Conservation (phyloP, 2,329 filamentous ascomycete species). For the Colletotrichum filicis region DNA sequence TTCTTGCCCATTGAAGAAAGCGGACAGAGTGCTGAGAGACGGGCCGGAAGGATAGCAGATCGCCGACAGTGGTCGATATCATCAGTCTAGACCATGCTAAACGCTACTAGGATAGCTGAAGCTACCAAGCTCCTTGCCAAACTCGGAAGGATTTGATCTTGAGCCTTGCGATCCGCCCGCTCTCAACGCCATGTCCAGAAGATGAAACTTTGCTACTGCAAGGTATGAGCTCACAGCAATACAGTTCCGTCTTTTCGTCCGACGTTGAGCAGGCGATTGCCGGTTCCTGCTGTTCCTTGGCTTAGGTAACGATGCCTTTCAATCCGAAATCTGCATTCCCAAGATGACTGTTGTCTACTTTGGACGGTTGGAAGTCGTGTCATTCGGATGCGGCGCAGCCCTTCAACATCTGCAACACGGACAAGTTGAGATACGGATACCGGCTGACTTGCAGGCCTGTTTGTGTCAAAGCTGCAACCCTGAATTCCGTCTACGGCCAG, state of each 20-base stretch:
- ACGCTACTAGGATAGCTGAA: background rate
- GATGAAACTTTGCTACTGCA: slow-evolving; percentile 30
- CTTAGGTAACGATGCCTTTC: slow-evolving; percentile 18
- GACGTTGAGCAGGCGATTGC: slow-evolving; percentile 14
- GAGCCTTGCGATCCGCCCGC: slow-evolving; percentile 24
- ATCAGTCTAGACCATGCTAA: slow-evolving; percentile 9
- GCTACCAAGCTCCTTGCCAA: slow-evolving; percentile 8
- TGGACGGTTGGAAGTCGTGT: background rate
- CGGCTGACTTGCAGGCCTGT: slow-evolving; percentile 4
- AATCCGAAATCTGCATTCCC: slow-evolving; percentile 3
- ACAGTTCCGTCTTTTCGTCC: slow-evolving; percentile 5
- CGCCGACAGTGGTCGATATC: background rate
- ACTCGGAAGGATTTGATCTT: slow-evolving; percentile 5
- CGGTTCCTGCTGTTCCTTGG: slow-evolving; percentile 3
- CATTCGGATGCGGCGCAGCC: background rate
- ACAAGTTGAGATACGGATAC: background rate
- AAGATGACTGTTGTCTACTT: background rate
- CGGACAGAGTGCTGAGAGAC: background rate
- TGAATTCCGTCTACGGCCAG: slow-evolving; percentile 8
- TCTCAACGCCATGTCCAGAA: slow-evolving; percentile 26
- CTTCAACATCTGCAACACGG: background rate
- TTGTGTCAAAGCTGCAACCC: slow-evolving; percentile 11
- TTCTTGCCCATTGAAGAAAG: background rate
- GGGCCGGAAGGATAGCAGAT: background rate
- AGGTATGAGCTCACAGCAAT: background rate